Base-by-base conservation (phyloP, 2,329 filamentous ascomycete genomes). In the Cercospora berteroae region DNA sequence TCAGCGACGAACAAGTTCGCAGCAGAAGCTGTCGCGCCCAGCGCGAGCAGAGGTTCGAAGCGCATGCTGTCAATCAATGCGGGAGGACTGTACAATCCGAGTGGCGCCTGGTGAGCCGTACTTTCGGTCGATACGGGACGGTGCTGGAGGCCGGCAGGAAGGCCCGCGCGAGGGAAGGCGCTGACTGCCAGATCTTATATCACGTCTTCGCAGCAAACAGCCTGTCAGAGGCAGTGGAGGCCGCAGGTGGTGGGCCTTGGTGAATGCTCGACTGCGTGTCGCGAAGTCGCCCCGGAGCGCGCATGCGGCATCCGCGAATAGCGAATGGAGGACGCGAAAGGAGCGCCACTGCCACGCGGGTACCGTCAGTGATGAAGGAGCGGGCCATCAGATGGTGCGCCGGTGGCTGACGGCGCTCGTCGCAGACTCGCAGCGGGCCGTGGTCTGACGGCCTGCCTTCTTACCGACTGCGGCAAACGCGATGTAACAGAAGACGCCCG, bases 1-100 rank as follows among this genome's bases (percentile, higher is more conserved):
- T 82, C 81, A 29, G 81, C 72, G 10, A 80, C 78, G 67, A 80
- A 82, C 33, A 84, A 78, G 67, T 79, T 80, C 23, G 75, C 75
- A 6, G 78, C 76, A 20, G 66, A 72, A 5, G 69, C 70, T n/a
- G 71, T 66, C 25, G 68, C 61, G 65, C 67, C 66, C 39, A 72
- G 64, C 62, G 70, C 69, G 60, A 72, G 67, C 18, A 70, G 61
- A 10, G 67, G 25, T 33, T 66, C 33, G 55, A 65, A 31, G 25
- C 66, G 63, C 69, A 70, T 72, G 50, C 65, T n/a, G 33, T 2
- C 6, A 23, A 7, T n/a, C 18, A 25, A 20, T 60, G 65, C n/a
- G 27, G 60, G 12, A 20, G 36, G 52, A 18, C 25, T 44, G 23
- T 33, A 44, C 31, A 44, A 20, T 23, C 16, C 55, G 16, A 63